Evolutionary conservation across 78 protist species (phyloP), one percentile per base, ranked within the genome.

Genomic region (Diacronema lutheri): DNA sequence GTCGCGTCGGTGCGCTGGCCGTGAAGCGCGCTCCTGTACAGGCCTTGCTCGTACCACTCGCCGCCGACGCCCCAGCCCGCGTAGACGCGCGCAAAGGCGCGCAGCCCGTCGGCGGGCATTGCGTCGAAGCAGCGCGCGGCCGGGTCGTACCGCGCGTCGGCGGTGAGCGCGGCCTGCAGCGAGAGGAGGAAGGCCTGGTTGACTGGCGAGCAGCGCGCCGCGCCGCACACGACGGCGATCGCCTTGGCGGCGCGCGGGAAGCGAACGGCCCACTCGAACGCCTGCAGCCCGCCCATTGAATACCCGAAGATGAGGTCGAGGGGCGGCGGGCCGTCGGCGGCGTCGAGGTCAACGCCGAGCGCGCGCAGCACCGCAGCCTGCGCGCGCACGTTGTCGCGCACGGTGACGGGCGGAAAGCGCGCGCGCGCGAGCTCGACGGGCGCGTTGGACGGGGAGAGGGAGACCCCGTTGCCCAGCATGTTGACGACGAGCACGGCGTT

Each of bases 271-370:
- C 61, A 74, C 64, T 74, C 81, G 41, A 10, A 74, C n/a, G 81
- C 81, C 80, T 73, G 80, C 19, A 77, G 83, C 31, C 56, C 83
- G 68, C 83, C 83, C 83, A 77, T 77, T 10, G 83, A 77, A 50
- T 77, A 77, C 16, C 83, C 83, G 66, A 56, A 77, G 25, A 77
- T 33, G 35, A 77, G 65, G 26, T 20, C 33, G 50, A 77, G 83
- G 19, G 66, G 83, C 33, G 12, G 68, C 68, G 68, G 10, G n/a
- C 50, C 50, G 16, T 3, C 68, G 68, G 9, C 23, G 25, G 19
- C 21, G n/a, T 2, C 21, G 44, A 19, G 3, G 66, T 40, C 12
- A 5, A 35, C 64, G 76, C 64, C 64, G 35, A 74, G 60, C 19
- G 11, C 40, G 20, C 9, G 23, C 37, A 77, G 83, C 56, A 77